Percentiles rank a stretch among this genome's conserved stretches.
These are phyloP conservation scores for Neopestalotiopsis rosae DNA, from an alignment of 2,329 filamentous ascomycete species.

Conservation along the genomic window DNA sequence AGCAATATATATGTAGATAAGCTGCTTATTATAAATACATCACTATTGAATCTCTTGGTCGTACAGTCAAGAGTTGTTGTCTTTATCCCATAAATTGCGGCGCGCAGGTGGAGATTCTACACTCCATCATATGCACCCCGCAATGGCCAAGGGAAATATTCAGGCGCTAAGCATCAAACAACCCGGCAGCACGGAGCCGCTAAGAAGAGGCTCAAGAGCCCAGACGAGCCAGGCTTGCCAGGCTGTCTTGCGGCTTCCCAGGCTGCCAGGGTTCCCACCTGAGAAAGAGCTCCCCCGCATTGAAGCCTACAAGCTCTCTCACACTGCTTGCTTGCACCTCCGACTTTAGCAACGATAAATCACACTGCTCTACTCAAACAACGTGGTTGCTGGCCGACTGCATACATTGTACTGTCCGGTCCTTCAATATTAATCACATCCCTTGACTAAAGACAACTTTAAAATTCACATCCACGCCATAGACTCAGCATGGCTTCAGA, in stretches of 20 bases:
- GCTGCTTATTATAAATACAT: too few relatives aligned
- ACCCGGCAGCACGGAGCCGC: neutral
- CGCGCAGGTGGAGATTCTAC: neutral
- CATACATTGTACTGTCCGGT: too few relatives aligned
- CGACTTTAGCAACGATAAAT: too few relatives aligned
- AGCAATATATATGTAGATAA: too few relatives aligned
- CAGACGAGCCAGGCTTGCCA: neutral
- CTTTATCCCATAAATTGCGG: neutral
- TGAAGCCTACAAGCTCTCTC: neutral
- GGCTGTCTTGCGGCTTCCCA: too few relatives aligned
- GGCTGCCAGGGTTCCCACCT: neutral
- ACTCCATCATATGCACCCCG: neutral
- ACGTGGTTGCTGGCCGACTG: too few relatives aligned
- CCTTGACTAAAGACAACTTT: neutral
- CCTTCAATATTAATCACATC: too few relatives aligned
- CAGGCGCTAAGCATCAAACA: neutral
- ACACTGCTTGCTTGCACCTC: too few relatives aligned
- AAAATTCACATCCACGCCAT: neutral
- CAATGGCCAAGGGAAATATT: neutral
- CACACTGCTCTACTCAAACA: too few relatives aligned
- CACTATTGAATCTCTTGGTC: neutral
- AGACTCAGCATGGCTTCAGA: conserved; percentile 30
- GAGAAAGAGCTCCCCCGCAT: neutral
- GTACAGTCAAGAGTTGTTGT: neutral
- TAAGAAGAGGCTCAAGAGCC: neutral